Percentiles rank a stretch among this genome's conserved stretches.
Conservation (phyloP, 352 stramenopile species). For the Peronosclerospora sorghi region DNA sequence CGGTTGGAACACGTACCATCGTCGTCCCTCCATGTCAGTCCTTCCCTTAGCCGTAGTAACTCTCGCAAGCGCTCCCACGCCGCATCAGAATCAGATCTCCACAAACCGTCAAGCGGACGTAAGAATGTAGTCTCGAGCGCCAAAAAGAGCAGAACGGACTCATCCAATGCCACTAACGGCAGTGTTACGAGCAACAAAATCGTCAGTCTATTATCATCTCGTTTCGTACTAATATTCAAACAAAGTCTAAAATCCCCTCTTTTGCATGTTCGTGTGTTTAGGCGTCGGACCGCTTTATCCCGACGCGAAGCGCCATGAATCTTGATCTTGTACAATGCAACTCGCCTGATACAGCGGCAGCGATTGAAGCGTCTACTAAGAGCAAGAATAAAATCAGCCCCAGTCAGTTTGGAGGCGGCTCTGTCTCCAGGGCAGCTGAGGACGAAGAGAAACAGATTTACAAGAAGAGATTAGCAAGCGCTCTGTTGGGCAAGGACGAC, state of each 20-base stretch:
- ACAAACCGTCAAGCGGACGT: slow-evolving; percentile 6
- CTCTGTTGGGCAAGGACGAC: slow-evolving; percentile 66
- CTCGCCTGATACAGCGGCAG: slow-evolving; percentile 40
- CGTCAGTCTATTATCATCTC: slow-evolving; percentile 5
- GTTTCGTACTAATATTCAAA: background rate
- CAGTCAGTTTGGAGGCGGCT: slow-evolving; percentile 5
- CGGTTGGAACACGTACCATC: slow-evolving; percentile 6
- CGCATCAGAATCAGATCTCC: slow-evolving; percentile 12
- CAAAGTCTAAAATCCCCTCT: slow-evolving; percentile 5
- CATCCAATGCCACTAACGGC: slow-evolving; percentile 4
- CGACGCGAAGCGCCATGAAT: slow-evolving; percentile 80
- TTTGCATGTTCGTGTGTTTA: slow-evolving; percentile 13
- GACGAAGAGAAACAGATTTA: slow-evolving; percentile 74
- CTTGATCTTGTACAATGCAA: slow-evolving; percentile 68
- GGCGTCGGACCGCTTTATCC: slow-evolving; percentile 72
- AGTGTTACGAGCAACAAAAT: slow-evolving; percentile 17
- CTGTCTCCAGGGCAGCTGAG: slow-evolving; percentile 19
- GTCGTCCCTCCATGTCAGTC: slow-evolving; percentile 9
- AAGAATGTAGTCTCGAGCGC: slow-evolving; percentile 21
- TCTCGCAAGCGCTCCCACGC: slow-evolving; percentile 19
- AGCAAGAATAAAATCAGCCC: slow-evolving; percentile 18
- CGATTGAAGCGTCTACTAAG: slow-evolving; percentile 24
- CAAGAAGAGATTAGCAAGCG: slow-evolving; percentile 70
- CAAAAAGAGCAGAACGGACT: slow-evolving; percentile 24
- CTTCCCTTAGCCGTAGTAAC: slow-evolving; percentile 6